Conservation (phyloP, 768 basidiomycete species). For the Scleroderma citrinum region DNA sequence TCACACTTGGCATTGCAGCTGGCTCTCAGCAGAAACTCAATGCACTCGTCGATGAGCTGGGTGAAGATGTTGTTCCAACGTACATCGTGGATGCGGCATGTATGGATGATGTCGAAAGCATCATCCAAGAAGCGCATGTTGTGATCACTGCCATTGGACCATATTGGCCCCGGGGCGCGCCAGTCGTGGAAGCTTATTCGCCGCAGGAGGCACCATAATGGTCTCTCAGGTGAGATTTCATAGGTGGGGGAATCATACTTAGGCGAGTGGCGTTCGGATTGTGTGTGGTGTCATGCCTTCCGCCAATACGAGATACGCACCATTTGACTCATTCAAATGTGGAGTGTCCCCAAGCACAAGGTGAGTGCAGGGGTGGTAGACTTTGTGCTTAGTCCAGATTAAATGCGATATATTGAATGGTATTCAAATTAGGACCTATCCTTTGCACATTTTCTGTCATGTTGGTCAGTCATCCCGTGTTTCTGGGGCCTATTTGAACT, state of each 20-base stretch:
- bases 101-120: slow-evolving; percentile 45
- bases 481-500: slow-evolving; percentile 48
- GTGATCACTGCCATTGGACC: slow-evolving; percentile 78
- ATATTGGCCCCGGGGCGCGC: slow-evolving; percentile 64
- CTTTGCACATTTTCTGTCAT: slow-evolving; percentile 40
- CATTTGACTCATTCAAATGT: no score
- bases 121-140: slow-evolving; percentile 53
- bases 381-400: slow-evolving; percentile 42
- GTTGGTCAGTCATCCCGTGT: slow-evolving; percentile 48
- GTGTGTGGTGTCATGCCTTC: no score
- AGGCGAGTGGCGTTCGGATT: slow-evolving; percentile 40
- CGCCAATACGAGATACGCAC: no score
- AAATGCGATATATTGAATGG: not conserved
- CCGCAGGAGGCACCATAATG: slow-evolving; percentile 78
- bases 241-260: slow-evolving; percentile 63
- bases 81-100: slow-evolving; percentile 59
- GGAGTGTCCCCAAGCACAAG: slow-evolving; percentile 29
- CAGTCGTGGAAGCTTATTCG: slow-evolving; percentile 74
- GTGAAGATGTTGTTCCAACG: slow-evolving; percentile 37
- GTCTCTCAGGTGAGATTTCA: slow-evolving; percentile 67
- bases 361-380: slow-evolving; percentile 24
- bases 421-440: not conserved
- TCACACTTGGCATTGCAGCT: slow-evolving; percentile 66
- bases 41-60: slow-evolving; percentile 41
- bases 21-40: slow-evolving; percentile 61